Base-by-base conservation (phyloP, 169 alveolate species). In the Plasmodium billcollinsi region DNA sequence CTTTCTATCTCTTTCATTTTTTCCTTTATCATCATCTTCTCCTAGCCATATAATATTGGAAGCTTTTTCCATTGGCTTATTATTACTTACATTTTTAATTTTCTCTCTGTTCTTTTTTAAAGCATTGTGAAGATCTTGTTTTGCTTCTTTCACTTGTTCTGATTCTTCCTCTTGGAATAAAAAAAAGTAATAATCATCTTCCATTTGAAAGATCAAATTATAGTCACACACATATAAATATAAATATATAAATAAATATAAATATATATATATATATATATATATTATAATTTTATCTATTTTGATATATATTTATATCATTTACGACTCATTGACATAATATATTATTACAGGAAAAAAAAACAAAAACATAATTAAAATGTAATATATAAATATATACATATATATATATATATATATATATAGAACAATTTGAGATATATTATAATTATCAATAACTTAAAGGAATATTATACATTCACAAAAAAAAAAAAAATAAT, bases 91-190 rank as follows among this genome's bases (percentile, higher is more conserved):
- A 47, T 12, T 39, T 15, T 62, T 56, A 11, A 29, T 18, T 58
- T 85, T 50, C 26, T 52, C 74, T 70, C 91, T 67, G 54, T 83
- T 83, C 47, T 66, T 58, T 49, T 83, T 83, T 54, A 83, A 29
- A 24, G 70, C 66, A n/a, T 70, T 83, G 65, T 83, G 91, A 14
- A 83, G 85, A 80, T 71, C 86, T 50, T 56, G 15, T 83, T 83
- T 83, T 14, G 85, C 85, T 47, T 62, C 91, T 39, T 71, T 67
- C 74, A 83, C 91, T 29, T 71, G 61, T 20, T 67, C 86, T 59
- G 91, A 39, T 21, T 83, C 91, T 72, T 83, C 91, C 45, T 83
- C 91, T 54, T 69, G 58, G 56, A 20, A 49, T 26, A 83, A 12
- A 61, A 83, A 78, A 12, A 65, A 78, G n/a, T 65, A 78, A 24